Base-by-base conservation (phyloP, 345 rosid species). In the Ceriops tagal region DNA sequence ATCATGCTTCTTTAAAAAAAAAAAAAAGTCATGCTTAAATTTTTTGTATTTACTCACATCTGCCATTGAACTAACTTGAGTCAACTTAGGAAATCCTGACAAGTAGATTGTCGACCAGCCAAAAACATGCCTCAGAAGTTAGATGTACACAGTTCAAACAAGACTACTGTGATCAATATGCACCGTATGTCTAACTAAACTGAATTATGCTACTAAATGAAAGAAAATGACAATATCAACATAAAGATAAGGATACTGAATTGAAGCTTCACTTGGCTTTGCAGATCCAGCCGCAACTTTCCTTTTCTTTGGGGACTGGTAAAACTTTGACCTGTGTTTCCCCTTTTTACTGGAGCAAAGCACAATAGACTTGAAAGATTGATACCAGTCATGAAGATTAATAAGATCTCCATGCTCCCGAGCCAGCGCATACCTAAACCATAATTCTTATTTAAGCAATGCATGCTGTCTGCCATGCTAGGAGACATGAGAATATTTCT, bases 301-400 rank as follows among this genome's bases (percentile, higher is more conserved):
- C 67, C 83, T 78, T 76, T 88, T 95, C 87, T 90, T 90, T 0
- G 81, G 75, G 15, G 76, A 56, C 4, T 85, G 87, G 66, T 90
- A 73, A 77, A 81, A 80, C 81, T 85, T 93, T 27, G 80, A 60
- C 65, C 74, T 83, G 34, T 49, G 81, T 75, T 84, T 95, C 73
- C 77, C 80, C 71, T 82, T 86, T 68, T 64, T 80, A 46, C 61
- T 72, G 18, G 78, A 63, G 61, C 76, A 64, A 70, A 74, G 65
- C 66, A 79, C 77, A 32, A 88, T 71, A 16, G 84, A 75, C 76
- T 92, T 95, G 79, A 92, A 95, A 60, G 96, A 87, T 72, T 87
- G 90, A 64, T 92, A 90, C 99, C 97, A 95, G 75, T 92, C 99
- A 62, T 92, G 91, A 31, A 95, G 84, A 78, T 95, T 95, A 58